Conservation (phyloP, 306 rosid genomes). For the Hippophae gyantsensis region DNA sequence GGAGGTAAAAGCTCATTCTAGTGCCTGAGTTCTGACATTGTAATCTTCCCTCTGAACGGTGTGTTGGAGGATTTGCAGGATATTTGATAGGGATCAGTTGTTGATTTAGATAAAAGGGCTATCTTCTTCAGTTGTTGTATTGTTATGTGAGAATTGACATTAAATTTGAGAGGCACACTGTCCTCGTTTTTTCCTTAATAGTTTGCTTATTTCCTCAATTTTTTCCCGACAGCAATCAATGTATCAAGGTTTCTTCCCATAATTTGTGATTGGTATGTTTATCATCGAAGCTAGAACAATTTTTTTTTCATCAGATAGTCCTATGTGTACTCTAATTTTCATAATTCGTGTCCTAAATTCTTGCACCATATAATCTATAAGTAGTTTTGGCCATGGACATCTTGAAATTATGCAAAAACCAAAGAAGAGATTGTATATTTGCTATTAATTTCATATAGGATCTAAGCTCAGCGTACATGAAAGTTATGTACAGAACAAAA, state of each 20-base stretch:
- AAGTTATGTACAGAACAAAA: no score
- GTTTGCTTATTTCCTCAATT: conserved; percentile 40
- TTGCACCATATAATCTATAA: no score
- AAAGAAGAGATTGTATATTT: no score
- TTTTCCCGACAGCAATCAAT: conserved; percentile 34
- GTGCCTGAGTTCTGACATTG: conserved; percentile 32
- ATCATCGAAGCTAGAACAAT: no score
- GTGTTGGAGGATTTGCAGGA: conserved; percentile 36
- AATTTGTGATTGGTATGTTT: conserved; percentile 19
- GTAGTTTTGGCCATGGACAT: no score
- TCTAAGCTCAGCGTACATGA: no score
- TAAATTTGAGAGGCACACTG: conserved; percentile 43
- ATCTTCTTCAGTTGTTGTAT: conserved; percentile 43
- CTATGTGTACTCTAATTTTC: no score
- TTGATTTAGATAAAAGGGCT: conserved; percentile 30
- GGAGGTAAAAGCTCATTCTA: conserved; percentile 29
- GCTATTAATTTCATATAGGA: no score
- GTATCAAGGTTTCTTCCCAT: conserved; percentile 30
- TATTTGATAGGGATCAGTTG: conserved; percentile 45
- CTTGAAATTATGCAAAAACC: no score
- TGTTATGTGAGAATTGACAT: conserved; percentile 33
- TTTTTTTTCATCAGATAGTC: no score
- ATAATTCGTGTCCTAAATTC: no score
- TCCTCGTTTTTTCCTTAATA: conserved; percentile 18
- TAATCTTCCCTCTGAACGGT: conserved; percentile 41